phyloP scores from a whole-genome alignment of 1,284 basidiomycete genomes.

The Dichomitus squalens region DNA sequence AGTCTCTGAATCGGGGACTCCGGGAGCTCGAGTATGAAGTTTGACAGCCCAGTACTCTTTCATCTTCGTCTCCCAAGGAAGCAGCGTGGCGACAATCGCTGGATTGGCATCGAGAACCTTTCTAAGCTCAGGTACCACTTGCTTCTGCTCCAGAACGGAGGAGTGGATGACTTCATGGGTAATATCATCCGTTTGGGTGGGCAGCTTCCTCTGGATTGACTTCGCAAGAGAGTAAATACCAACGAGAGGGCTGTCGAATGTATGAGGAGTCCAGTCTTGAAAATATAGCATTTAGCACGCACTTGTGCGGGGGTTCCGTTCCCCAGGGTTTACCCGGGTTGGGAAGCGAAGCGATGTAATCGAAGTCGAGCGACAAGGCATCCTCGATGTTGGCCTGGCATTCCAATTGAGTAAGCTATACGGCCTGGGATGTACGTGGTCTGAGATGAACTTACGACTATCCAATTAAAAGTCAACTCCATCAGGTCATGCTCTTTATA shows the following conservation, averaged over 20 bases:
- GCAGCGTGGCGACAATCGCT: constrained; percentile 44
- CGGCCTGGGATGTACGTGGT: not conserved
- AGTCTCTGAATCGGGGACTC: not conserved
- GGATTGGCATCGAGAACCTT: constrained; percentile 44
- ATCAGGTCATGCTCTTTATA: constrained; percentile 69
- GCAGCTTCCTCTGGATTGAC: constrained; percentile 49
- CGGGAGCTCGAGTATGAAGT: not conserved
- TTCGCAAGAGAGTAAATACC: constrained; percentile 55
- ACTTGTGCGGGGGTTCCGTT: constrained; percentile 61
- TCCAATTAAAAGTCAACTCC: constrained; percentile 67
- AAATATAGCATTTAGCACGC: constrained; percentile 24
- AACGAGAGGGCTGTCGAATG: constrained; percentile 42
- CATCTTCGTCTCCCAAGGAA: constrained; percentile 56
- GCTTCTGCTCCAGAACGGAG: constrained; percentile 53
- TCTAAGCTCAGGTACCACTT: constrained; percentile 38
- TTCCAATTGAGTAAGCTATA: not conserved
- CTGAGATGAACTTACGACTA: constrained; percentile 52
- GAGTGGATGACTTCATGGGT: constrained; percentile 66
- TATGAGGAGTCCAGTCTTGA: constrained; percentile 4
- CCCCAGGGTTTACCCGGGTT: constrained; percentile 64
- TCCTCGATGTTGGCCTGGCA: constrained; percentile 55
- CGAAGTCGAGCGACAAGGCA: constrained; percentile 55
- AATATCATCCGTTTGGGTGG: constrained; percentile 43
- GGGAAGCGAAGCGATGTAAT: constrained; percentile 52
- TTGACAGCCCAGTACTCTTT: constrained; percentile 47